Conservation (phyloP, 1,284 basidiomycete genomes). For the Vanrija sp. region DNA sequence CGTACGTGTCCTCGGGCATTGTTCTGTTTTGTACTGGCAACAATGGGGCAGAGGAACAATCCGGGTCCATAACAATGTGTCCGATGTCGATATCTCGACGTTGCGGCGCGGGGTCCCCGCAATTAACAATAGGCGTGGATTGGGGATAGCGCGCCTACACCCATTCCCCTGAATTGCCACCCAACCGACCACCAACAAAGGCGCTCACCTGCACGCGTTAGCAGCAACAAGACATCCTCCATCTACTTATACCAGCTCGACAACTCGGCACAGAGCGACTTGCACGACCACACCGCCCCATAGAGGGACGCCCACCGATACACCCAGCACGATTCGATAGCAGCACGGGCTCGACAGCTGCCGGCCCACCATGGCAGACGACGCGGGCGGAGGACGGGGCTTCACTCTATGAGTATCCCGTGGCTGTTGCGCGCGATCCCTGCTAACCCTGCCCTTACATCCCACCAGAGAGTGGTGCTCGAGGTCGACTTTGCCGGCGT, state of each 20-base stretch:
- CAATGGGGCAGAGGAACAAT: neutral
- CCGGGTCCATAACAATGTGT: too few species aligned
- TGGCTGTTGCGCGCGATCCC: neutral
- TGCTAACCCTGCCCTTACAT: constrained; percentile 17
- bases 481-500: constrained; percentile 45
- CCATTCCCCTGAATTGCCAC: neutral
- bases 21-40: neutral
- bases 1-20: constrained; percentile 15
- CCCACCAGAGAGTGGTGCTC: constrained; percentile 45
- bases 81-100: too few species aligned
- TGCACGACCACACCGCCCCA: neutral
- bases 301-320: neutral
- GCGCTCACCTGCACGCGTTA: neutral
- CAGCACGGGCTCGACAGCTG: neutral
- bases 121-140: neutral
- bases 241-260: neutral
- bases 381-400: constrained; percentile 16
- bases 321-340: neutral
- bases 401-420: constrained; percentile 19
- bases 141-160: too few species aligned
- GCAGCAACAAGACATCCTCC: neutral
- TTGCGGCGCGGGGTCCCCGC: too few species aligned
- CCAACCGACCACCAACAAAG: neutral
- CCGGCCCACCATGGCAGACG: constrained; percentile 18
- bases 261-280: neutral